Percentiles rank a stretch among this genome's conserved stretches.
phyloP scores from a whole-genome alignment of 805 yeast species.

The Teunomyces panamensis region DNA sequence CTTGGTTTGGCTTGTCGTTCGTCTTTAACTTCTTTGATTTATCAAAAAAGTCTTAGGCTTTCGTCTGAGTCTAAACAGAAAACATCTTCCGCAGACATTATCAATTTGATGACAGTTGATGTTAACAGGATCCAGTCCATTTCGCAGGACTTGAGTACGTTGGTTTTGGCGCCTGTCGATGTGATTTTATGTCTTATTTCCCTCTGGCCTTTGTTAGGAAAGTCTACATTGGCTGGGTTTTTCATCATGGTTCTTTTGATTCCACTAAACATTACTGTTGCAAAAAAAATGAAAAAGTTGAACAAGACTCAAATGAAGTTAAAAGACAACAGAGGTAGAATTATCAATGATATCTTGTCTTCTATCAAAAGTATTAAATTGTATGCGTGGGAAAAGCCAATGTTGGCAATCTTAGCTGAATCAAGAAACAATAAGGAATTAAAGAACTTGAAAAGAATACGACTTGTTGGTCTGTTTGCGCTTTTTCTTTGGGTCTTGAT shows the following conservation, averaged over 20 bases:
- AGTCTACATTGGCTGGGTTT: constrained; percentile 19
- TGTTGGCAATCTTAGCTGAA: constrained; percentile 17
- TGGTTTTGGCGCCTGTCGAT: constrained; percentile 56
- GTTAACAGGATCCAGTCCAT: constrained; percentile 20
- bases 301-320: constrained; percentile 23
- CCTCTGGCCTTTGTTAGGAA: constrained; percentile 21
- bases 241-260: constrained; percentile 14
- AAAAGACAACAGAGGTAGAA: constrained; percentile 20
- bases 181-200: constrained; percentile 17
- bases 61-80: constrained; percentile 28
- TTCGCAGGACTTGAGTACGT: constrained; percentile 43
- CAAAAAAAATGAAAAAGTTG: constrained; percentile 39
- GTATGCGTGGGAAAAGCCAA: constrained; percentile 26
- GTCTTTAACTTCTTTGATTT: constrained; percentile 21
- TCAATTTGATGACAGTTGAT: constrained; percentile 23
- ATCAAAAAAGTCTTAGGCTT: constrained; percentile 18
- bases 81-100: constrained; percentile 21
- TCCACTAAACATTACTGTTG: constrained; percentile 18
- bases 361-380: constrained; percentile 25
- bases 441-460: constrained; percentile 13
- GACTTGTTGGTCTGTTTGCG: constrained; percentile 10
- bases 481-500: constrained; percentile 23
- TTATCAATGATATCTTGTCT: constrained; percentile 21
- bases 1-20: constrained; percentile 49
- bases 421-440: constrained; percentile 21